phyloP scores from a whole-genome alignment of 1,139 yeast species.

The Lipomyces yarrowii region DNA sequence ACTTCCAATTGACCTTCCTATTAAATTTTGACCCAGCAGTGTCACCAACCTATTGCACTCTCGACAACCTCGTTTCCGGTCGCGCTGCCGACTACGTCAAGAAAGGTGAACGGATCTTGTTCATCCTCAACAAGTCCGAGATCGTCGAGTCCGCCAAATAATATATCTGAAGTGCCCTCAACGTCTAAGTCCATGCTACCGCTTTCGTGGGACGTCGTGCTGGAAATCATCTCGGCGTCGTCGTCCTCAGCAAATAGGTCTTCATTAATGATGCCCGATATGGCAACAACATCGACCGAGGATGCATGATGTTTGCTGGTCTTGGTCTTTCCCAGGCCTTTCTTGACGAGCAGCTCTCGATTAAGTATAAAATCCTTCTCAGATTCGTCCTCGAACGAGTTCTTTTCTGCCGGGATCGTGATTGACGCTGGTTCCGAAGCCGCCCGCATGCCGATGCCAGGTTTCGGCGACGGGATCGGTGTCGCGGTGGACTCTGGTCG shows the following conservation, averaged over 20 bases:
- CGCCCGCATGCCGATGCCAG: not conserved
- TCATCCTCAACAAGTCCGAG: constrained; percentile 15
- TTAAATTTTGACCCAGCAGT: not conserved
- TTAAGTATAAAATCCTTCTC: constrained; percentile 24
- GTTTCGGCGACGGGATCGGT: constrained; percentile 13
- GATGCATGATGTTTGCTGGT: not conserved
- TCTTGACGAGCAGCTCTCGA: constrained; percentile 24
- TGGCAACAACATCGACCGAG: not conserved
- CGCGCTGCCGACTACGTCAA: constrained; percentile 21
- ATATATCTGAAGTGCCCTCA: constrained; percentile 8
- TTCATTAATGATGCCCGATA: not conserved
- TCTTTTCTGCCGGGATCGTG: constrained; percentile 30
- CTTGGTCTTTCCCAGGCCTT: constrained; percentile 8
- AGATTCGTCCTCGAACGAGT: constrained; percentile 26
- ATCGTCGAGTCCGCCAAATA: constrained; percentile 24
- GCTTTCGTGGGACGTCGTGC: constrained; percentile 20
- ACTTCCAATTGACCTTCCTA: not conserved
- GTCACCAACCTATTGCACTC: constrained; percentile 19
- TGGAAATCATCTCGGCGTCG: constrained; percentile 25
- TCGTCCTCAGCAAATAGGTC: constrained; percentile 12
- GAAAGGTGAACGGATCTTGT: constrained; percentile 28
- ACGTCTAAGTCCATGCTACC: constrained; percentile 11
- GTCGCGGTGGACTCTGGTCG: constrained; percentile 6
- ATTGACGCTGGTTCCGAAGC: constrained; percentile 27
- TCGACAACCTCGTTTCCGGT: constrained; percentile 25